These are phyloP conservation scores for Coemansia sp. DNA, from an alignment of 192 early-diverging fungal genomes.

Conservation along the genomic window DNA sequence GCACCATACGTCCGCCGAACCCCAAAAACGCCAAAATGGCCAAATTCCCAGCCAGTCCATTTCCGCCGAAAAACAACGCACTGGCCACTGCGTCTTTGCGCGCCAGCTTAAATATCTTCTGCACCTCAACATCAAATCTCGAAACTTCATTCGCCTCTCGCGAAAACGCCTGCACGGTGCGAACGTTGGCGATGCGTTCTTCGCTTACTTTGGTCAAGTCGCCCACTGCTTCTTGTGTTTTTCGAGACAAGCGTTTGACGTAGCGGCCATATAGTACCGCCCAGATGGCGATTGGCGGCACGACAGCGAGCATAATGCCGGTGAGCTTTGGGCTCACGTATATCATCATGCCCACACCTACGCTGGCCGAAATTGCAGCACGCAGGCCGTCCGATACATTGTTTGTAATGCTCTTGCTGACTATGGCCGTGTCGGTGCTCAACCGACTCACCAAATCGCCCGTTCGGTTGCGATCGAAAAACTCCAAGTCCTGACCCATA, in stretches of 20 bases:
- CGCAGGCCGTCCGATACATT: slow-evolving; percentile 75
- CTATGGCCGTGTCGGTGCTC: slow-evolving; percentile 71
- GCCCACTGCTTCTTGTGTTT: slow-evolving; percentile 66
- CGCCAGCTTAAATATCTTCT: slow-evolving; percentile 47
- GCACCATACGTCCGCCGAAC: slow-evolving; percentile 66
- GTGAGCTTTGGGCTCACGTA: slow-evolving; percentile 67
- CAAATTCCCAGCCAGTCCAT: slow-evolving; percentile 63
- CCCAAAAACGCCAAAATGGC: slow-evolving; percentile 64
- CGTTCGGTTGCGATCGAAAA: slow-evolving; percentile 62
- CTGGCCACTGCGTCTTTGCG: slow-evolving; percentile 57
- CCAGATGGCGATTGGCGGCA: slow-evolving; percentile 70
- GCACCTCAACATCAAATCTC: slow-evolving; percentile 39
- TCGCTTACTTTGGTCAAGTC: slow-evolving; percentile 68
- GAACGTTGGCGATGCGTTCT: slow-evolving; percentile 59
- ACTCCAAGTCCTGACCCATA: slow-evolving; percentile 61
- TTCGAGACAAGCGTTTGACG: slow-evolving; percentile 59
- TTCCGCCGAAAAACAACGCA: slow-evolving; percentile 64
- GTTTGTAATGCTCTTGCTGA: slow-evolving; percentile 72
- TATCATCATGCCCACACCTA: slow-evolving; percentile 68
- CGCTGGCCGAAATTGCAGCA: slow-evolving; percentile 57
- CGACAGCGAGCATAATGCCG: slow-evolving; percentile 68
- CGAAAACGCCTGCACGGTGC: slow-evolving; percentile 57
- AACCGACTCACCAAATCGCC: slow-evolving; percentile 81
- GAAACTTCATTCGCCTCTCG: slow-evolving; percentile 38
- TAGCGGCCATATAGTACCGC: slow-evolving; percentile 69